Conservation (phyloP, 2,329 filamentous ascomycete genomes). For the Cordyceps farinosa region DNA sequence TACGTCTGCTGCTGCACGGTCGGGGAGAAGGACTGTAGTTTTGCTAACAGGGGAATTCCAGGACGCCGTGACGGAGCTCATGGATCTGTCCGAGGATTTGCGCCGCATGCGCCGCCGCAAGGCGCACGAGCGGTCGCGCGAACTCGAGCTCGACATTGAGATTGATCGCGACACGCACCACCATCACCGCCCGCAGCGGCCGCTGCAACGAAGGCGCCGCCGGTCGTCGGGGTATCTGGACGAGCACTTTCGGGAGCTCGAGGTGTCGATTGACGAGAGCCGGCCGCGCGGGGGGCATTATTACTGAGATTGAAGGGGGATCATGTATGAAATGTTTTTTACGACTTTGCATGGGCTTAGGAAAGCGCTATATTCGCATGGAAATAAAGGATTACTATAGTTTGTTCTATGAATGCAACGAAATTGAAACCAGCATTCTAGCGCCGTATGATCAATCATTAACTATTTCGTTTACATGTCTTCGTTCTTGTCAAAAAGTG, state of each 20-base stretch:
- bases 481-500: too few relatives aligned
- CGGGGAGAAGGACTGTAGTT: background rate
- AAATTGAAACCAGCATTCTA: too few relatives aligned
- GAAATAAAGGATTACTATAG: too few relatives aligned
- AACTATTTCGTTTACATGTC: too few relatives aligned
- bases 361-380: background rate
- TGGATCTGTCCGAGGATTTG: conserved; percentile 9
- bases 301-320: background rate
- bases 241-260: conserved; percentile 12
- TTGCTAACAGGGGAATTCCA: background rate
- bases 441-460: too few relatives aligned
- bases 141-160: conserved; percentile 16
- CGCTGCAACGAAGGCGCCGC: background rate
- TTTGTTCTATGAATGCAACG: too few relatives aligned
- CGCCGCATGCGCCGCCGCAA: background rate
- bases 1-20: conserved; percentile 49
- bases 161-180: conserved; percentile 10
- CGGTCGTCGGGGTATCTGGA: conserved; percentile 12
- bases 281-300: conserved; percentile 1
- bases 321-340: background rate
- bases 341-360: conserved; percentile 1
- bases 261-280: conserved; percentile 8
- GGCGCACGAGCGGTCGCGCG: background rate
- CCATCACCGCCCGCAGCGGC: background rate
- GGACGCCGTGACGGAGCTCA: conserved; percentile 10